phyloP scores from a whole-genome alignment of 805 yeast species.

The Wickerhamiella slavikovae region DNA sequence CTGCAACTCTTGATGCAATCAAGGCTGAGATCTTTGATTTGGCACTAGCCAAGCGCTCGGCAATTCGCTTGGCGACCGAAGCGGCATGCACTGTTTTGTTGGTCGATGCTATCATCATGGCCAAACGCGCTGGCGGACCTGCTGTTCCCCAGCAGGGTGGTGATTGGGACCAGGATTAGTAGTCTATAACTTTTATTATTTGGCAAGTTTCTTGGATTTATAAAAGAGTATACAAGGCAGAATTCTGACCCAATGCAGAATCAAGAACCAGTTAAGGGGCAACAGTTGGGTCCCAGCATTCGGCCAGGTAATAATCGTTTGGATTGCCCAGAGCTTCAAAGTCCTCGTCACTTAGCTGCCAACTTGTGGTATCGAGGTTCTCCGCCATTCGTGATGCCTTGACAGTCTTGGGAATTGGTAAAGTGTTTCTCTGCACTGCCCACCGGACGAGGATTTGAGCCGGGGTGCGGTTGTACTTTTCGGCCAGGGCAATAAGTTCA shows the following conservation, averaged over 20 bases:
- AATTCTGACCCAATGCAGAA: no score
- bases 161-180: conserved; percentile 15
- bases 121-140: conserved; percentile 98
- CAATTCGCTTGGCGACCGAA: conserved; percentile 84
- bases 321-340: conserved; percentile 15
- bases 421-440: conserved; percentile 28
- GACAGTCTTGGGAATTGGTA: conserved; percentile 61
- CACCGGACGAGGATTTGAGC: conserved; percentile 30
- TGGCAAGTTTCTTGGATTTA: no score
- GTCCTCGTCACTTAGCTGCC: conserved; percentile 17
- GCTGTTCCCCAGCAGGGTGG: conserved; percentile 51
- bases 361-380: conserved; percentile 32
- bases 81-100: conserved; percentile 80
- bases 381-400: conserved; percentile 34
- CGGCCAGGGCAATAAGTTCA: conserved; percentile 17
- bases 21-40: conserved; percentile 60
- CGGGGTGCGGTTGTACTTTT: conserved; percentile 22
- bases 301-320: conserved; percentile 12
- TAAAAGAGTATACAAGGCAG: no score
- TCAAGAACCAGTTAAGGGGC: not conserved
- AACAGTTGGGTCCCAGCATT: conserved; percentile 19
- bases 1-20: conserved; percentile 50
- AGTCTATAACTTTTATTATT: not conserved
- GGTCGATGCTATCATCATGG: conserved; percentile 95
- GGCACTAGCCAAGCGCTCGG: conserved; percentile 60